Conservation (phyloP, 495 filamentous ascomycete genomes). For the Pseudomonodictys pantanalensis region DNA sequence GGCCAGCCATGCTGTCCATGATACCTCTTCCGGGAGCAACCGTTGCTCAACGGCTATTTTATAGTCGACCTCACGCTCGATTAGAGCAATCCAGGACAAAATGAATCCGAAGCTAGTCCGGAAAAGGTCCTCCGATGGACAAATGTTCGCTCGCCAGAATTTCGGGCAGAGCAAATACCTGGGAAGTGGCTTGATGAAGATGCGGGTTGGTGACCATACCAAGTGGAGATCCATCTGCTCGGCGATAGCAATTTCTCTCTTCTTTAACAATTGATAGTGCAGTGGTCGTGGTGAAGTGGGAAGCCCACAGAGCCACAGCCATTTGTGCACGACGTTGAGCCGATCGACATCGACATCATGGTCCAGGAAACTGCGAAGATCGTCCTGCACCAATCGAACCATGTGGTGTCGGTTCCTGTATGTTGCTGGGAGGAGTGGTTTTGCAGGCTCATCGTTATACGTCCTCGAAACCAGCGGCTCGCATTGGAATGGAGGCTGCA, state of each 20-base stretch:
- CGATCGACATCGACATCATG: conserved; percentile 23
- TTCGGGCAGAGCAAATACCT: conserved; percentile 46
- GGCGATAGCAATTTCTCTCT: conserved; percentile 45
- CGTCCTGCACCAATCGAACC: conserved; percentile 9
- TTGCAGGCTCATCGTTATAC: background rate
- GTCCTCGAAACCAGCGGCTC: background rate
- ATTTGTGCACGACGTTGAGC: conserved; percentile 25
- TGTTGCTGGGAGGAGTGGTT: conserved; percentile 13
- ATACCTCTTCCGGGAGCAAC: conserved; percentile 35
- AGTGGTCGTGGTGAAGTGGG: conserved; percentile 49
- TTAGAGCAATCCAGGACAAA: conserved; percentile 42
- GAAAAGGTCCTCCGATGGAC: conserved; percentile 23
- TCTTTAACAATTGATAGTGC: conserved; percentile 47
- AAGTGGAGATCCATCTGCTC: conserved; percentile 55
- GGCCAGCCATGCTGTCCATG: conserved; percentile 20
- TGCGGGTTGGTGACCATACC: conserved; percentile 51
- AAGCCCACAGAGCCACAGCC: conserved; percentile 51
- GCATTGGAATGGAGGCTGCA: conserved; percentile 12
- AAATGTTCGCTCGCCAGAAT: conserved; percentile 48
- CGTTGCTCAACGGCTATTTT: conserved; percentile 38
- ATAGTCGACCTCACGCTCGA: conserved; percentile 44
- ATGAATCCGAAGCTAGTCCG: conserved; percentile 45
- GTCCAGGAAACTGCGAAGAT: conserved; percentile 10
- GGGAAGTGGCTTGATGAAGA: conserved; percentile 60
- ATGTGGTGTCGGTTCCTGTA: conserved; percentile 6